A percentile compares a stretch with the other conserved stretches of the same genome.
Conservation (phyloP, 2,329 filamentous ascomycete species). For the Colletotrichum spinosum region DNA sequence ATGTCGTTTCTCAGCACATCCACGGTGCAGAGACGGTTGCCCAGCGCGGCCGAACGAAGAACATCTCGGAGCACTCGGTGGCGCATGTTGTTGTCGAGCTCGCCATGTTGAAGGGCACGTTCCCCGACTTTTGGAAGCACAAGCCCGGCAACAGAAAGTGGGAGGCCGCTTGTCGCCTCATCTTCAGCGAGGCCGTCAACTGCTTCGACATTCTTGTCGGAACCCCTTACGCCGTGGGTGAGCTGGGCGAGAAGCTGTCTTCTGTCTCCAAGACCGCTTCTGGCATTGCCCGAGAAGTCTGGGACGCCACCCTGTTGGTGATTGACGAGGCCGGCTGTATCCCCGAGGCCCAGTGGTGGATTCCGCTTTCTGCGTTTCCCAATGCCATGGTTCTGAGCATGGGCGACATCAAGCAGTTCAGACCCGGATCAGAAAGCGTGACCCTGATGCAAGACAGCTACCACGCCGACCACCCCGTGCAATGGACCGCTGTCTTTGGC, state of each 20-base stretch:
- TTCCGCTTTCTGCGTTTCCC: slow-evolving; percentile 4
- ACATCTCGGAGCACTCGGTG: neutral
- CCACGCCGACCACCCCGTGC: neutral
- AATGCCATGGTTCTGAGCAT: slow-evolving; percentile 6
- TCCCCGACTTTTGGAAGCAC: neutral
- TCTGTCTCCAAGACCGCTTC: neutral
- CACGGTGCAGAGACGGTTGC: too few species aligned
- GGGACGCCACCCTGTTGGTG: slow-evolving; percentile 9
- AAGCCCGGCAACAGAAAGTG: neutral
- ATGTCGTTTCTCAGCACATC: too few species aligned
- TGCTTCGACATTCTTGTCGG: slow-evolving; percentile 21
- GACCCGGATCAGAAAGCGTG: slow-evolving; percentile 11
- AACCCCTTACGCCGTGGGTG: slow-evolving; percentile 17
- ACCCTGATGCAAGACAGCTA: neutral
- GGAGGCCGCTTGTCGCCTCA: neutral
- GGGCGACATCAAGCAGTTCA: slow-evolving; percentile 26
- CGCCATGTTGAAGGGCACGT: neutral
- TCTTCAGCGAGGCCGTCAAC: neutral
- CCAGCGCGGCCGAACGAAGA: too few species aligned
- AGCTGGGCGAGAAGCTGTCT: neutral
- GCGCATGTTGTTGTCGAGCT: neutral
- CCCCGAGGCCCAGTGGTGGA: slow-evolving; percentile 26
- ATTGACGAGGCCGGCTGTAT: slow-evolving; percentile 26
- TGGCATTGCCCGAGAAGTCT: neutral
- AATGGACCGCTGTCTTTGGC: slow-evolving; percentile 16